Evolutionary conservation across 176 grass and related monocot species (phyloP).

Genomic region (Carex cristatella): DNA sequence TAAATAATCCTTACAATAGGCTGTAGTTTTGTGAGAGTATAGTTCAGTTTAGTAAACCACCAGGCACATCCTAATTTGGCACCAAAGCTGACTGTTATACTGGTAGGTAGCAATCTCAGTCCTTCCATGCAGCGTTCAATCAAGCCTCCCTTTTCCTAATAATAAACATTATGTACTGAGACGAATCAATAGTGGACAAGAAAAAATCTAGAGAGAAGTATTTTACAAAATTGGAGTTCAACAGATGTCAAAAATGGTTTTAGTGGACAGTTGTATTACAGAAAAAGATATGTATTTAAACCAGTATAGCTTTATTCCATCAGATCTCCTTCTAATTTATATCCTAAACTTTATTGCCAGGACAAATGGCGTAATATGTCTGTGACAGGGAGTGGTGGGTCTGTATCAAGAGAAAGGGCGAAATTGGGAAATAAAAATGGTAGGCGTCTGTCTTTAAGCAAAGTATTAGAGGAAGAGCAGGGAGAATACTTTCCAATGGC

Average conservation of each 20-base stretch:
- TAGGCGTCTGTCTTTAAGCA: slow-evolving; percentile 31
- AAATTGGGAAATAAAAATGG: slow-evolving; percentile 60
- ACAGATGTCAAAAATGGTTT: neutral
- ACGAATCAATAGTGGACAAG: no score
- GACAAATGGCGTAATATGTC: slow-evolving; percentile 97
- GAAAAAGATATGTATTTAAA: neutral
- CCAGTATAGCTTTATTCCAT: neutral
- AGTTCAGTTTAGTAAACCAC: neutral
- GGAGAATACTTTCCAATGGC: slow-evolving; percentile 27
- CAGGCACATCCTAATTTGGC: neutral
- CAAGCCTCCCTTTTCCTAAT: no score
- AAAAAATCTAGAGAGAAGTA: neutral
- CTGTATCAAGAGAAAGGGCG: slow-evolving; percentile 68
- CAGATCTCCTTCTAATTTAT: neutral
- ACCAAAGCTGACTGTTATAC: neutral
- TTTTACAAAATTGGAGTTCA: neutral
- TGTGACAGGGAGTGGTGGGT: slow-evolving; percentile 59
- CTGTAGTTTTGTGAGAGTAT: neutral
- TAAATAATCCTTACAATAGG: neutral
- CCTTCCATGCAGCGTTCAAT: neutral
- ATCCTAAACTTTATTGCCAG: slow-evolving; percentile 22
- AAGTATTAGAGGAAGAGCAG: slow-evolving; percentile 37
- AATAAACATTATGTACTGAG: neutral
- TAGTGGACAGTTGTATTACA: neutral
- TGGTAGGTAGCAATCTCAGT: neutral